These are phyloP conservation scores for Russula brevipes DNA, from an alignment of 768 basidiomycete species.

Conservation along the genomic window DNA sequence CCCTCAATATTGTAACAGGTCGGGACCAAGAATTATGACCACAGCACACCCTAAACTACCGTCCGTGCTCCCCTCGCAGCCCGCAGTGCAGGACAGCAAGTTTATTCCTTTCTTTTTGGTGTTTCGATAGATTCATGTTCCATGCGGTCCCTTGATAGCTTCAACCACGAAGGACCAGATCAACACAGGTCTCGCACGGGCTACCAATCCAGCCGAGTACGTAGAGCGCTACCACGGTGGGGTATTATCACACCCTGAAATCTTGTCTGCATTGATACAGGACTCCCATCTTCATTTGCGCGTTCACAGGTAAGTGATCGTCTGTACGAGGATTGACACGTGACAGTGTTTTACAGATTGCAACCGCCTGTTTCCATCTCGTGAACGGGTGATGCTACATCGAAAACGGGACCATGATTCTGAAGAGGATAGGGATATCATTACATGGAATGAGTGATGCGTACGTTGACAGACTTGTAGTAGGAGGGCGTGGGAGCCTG, in stretches of 20 bases:
- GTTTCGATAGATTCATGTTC: background rate
- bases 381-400: conserved; percentile 63
- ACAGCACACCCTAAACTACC: conserved; percentile 22
- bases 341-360: conserved; percentile 42
- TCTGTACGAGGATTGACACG: background rate
- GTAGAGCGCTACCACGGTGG: conserved; percentile 26
- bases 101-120: background rate
- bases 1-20: too few relatives aligned
- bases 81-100: conserved; percentile 25
- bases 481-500: too few relatives aligned
- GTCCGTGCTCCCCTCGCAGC: conserved; percentile 24
- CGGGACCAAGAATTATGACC: background rate
- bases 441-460: conserved; percentile 58
- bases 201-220: conserved; percentile 63
- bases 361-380: conserved; percentile 64
- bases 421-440: conserved; percentile 48
- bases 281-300: conserved; percentile 80
- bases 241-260: background rate
- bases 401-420: conserved; percentile 67
- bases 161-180: conserved; percentile 53
- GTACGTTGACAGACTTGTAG: too few relatives aligned
- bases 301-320: conserved; percentile 44
- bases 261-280: conserved; percentile 33
- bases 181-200: conserved; percentile 51
- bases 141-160: conserved; percentile 25